phyloP scores from a whole-genome alignment of 1,284 basidiomycete species.

The Leccinum laetum region DNA sequence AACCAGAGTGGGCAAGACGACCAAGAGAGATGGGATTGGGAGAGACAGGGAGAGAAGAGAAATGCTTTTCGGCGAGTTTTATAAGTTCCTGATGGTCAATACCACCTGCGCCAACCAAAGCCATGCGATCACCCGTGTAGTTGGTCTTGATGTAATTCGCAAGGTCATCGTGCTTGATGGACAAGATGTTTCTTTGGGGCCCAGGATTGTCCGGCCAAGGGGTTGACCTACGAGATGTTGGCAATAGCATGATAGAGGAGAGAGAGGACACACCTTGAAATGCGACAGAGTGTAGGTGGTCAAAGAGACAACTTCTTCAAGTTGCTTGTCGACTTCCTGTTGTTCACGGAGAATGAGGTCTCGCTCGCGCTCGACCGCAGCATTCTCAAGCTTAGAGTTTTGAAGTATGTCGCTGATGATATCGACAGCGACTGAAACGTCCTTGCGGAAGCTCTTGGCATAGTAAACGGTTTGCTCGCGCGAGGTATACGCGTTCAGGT shows the following conservation, averaged over 20 bases:
- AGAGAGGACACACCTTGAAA: constrained; percentile 74
- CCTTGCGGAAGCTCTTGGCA: constrained; percentile 98
- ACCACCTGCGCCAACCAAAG: constrained; percentile 28
- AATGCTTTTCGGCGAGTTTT: constrained; percentile 94
- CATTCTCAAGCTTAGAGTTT: constrained; percentile 91
- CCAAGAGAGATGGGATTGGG: constrained; percentile 89
- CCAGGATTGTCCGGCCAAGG: constrained; percentile 52
- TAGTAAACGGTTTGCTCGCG: constrained; percentile 99
- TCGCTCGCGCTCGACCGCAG: constrained; percentile 94
- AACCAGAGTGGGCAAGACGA: constrained; percentile 71
- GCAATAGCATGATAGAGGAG: constrained; percentile 8
- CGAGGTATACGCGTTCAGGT: constrained; percentile 98
- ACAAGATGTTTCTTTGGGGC: too few species aligned
- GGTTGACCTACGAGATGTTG: constrained; percentile 69
- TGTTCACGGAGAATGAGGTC: constrained; percentile 98
- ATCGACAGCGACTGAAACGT: constrained; percentile 90
- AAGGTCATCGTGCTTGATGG: too few species aligned
- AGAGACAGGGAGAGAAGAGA: constrained; percentile 88
- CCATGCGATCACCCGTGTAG: too few species aligned
- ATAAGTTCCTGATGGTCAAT: constrained; percentile 93
- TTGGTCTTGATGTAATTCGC: too few species aligned
- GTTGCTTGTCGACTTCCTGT: constrained; percentile 99
- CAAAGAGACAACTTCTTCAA: constrained; percentile 97
- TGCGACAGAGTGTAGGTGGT: constrained; percentile 96
- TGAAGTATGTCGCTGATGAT: constrained; percentile 99